Evolutionary conservation across 2,329 filamentous ascomycete species (phyloP), one percentile per base, ranked within the genome.

Genomic region (Aspergillus clavatus): DNA sequence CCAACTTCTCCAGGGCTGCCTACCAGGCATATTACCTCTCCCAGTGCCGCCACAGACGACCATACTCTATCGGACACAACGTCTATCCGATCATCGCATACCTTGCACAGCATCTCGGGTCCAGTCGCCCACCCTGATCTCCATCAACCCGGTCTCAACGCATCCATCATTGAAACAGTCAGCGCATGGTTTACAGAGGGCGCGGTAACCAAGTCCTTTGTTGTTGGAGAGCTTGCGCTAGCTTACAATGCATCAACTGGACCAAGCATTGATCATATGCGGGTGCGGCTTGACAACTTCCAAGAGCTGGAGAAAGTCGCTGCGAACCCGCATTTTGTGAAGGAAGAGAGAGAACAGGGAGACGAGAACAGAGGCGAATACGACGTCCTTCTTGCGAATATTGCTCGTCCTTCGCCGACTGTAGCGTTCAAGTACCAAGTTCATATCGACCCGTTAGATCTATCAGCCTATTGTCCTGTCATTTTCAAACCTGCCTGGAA

Each of bases 361-460:
- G 69, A 72, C 26, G 70, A 72, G 24, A 82, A 79, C 46, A 78
- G 85, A 3, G 90, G 94, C 47, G 84, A 91, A 61, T 98, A 94
- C 69, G 80, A 74, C 0, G 72, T 98, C 24, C 81, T 90, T 50
- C 71, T 93, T 5, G 76, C 82, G 11, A 82, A 84, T 61, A 79
- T 96, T 52, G 71, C 76, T 50, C 82, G 84, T 57, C 84, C 87
- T 19, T 58, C 62, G 16, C 71, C 71, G 1, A 79, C 84, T 0
- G 83, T 91, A 5, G 91, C 86, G 6, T 97, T 98, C 72, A 95
- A 93, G 48, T 98, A 97, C 67, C 87, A 90, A 59, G 75, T 96
- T 8, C 87, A 93, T 55, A 69, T 87, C 23, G 83, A 89, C 24
- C 75, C 80, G 14, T 62, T 70, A 27, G 76, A 74, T 46, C 63